These are phyloP conservation scores for Rickenella mellea DNA, from an alignment of 768 basidiomycete species.

Conservation along the genomic window DNA sequence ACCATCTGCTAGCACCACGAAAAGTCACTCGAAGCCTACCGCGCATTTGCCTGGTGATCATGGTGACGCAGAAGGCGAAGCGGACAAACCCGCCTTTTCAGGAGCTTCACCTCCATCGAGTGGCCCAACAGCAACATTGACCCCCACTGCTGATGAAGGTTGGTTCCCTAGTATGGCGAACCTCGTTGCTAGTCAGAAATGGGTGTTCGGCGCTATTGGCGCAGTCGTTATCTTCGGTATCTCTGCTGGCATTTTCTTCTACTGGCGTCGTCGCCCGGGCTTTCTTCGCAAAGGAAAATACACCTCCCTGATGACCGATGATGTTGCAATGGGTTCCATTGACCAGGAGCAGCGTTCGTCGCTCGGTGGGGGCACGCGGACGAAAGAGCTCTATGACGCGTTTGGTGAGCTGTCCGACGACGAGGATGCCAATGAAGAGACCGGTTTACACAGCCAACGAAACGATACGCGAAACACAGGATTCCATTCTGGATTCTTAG, in stretches of 20 bases:
- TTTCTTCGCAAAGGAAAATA: slow-evolving; percentile 39
- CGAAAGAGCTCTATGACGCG: slow-evolving; percentile 92
- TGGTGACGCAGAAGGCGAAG: slow-evolving; percentile 70
- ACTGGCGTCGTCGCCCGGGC: slow-evolving; percentile 45
- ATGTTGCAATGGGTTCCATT: slow-evolving; percentile 70
- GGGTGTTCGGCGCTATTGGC: slow-evolving; percentile 87
- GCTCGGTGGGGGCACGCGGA: slow-evolving; percentile 31
- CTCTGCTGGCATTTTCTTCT: slow-evolving; percentile 68
- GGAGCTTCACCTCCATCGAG: slow-evolving; percentile 15
- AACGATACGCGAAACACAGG: slow-evolving; percentile 31
- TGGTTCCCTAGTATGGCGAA: slow-evolving; percentile 77
- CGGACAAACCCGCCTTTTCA: slow-evolving; percentile 64
- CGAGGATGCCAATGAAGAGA: slow-evolving; percentile 67
- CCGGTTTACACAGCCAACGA: slow-evolving; percentile 38
- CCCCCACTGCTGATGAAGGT: slow-evolving; percentile 65
- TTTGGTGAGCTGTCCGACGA: slow-evolving; percentile 88
- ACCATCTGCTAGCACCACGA: slow-evolving; percentile 35
- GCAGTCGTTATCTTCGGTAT: slow-evolving; percentile 68
- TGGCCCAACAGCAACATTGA: slow-evolving; percentile 26
- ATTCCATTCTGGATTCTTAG: slow-evolving; percentile 76
- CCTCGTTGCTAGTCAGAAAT: slow-evolving; percentile 67
- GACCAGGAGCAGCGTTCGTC: too few species aligned
- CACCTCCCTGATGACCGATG: slow-evolving; percentile 52
- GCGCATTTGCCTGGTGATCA: slow-evolving; percentile 83
- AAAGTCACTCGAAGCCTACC: slow-evolving; percentile 76